Evolutionary conservation across 2,329 filamentous ascomycete genomes (phyloP).

Genomic region (Epichloe typhina): DNA sequence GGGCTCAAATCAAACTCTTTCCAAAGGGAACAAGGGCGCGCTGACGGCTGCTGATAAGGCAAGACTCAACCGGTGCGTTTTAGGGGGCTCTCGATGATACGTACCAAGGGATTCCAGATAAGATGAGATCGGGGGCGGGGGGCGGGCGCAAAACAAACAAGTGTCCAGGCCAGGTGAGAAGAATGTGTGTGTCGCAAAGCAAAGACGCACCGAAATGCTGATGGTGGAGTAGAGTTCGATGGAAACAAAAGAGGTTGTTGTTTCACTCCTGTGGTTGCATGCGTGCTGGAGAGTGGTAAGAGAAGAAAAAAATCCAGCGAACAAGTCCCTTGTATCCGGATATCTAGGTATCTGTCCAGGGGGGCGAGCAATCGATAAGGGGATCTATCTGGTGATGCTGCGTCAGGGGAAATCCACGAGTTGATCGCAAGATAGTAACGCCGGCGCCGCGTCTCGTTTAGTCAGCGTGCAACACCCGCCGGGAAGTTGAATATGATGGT

Average conservation of each 20-base stretch:
- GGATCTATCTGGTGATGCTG: neutral
- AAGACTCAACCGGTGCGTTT: neutral
- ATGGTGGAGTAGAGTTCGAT: neutral
- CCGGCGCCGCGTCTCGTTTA: no score
- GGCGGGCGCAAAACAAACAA: neutral
- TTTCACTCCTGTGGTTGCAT: neutral
- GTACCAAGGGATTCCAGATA: neutral
- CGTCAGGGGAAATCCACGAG: neutral
- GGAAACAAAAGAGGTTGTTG: neutral
- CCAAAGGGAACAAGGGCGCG: neutral
- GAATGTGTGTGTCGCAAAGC: conserved; percentile 3
- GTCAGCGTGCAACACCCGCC: no score
- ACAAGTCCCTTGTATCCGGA: neutral
- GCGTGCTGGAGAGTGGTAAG: neutral
- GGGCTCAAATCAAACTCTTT: no score
- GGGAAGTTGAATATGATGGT: no score
- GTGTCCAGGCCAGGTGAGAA: neutral
- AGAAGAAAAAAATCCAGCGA: neutral
- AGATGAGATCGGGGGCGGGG: neutral
- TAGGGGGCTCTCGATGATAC: neutral
- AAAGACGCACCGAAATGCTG: neutral
- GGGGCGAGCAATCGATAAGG: neutral
- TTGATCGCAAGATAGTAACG: no score
- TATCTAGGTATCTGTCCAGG: neutral
- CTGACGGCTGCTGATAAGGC: neutral